Percentiles rank a stretch among this genome's conserved stretches.
Conservation (phyloP, 768 basidiomycete species). For the Suillus weaverae region DNA sequence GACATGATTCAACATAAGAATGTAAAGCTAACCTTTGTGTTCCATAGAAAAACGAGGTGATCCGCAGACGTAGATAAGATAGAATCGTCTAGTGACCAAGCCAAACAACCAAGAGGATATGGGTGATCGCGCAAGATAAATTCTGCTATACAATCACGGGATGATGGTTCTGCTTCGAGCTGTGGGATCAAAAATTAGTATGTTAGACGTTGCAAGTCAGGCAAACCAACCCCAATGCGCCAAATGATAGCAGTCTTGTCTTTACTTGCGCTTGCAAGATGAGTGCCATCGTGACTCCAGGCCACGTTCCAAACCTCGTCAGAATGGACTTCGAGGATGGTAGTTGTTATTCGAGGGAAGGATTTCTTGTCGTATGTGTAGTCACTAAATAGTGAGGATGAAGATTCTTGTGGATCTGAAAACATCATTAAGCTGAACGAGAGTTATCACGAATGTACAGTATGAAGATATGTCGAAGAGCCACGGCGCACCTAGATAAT, state of each 20-base stretch:
- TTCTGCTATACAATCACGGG: constrained; percentile 60
- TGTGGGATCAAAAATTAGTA: constrained; percentile 27
- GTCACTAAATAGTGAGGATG: constrained; percentile 85
- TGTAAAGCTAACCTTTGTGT: constrained; percentile 64
- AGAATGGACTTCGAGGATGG: constrained; percentile 79
- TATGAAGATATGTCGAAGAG: constrained; percentile 15
- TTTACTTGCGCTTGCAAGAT: constrained; percentile 84
- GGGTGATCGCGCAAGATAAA: constrained; percentile 72
- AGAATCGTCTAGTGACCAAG: constrained; percentile 91
- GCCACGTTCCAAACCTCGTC: constrained; percentile 96
- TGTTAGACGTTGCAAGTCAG: constrained; percentile 16
- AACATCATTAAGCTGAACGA: constrained; percentile 88
- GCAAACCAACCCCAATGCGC: constrained; percentile 68
- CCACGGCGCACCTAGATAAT: constrained; percentile 86
- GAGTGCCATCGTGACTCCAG: constrained; percentile 89
- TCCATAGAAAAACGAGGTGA: constrained; percentile 83
- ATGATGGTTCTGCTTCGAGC: constrained; percentile 48
- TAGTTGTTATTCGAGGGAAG: constrained; percentile 86
- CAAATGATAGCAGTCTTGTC: constrained; percentile 90
- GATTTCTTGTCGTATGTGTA: constrained; percentile 76
- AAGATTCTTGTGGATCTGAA: constrained; percentile 70
- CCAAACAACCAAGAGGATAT: constrained; percentile 75
- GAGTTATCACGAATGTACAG: constrained; percentile 18
- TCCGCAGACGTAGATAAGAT: constrained; percentile 85
- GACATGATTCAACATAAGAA: not conserved